Conservation (phyloP, 352 stramenopile genomes). For the Blastocystis sp. region DNA sequence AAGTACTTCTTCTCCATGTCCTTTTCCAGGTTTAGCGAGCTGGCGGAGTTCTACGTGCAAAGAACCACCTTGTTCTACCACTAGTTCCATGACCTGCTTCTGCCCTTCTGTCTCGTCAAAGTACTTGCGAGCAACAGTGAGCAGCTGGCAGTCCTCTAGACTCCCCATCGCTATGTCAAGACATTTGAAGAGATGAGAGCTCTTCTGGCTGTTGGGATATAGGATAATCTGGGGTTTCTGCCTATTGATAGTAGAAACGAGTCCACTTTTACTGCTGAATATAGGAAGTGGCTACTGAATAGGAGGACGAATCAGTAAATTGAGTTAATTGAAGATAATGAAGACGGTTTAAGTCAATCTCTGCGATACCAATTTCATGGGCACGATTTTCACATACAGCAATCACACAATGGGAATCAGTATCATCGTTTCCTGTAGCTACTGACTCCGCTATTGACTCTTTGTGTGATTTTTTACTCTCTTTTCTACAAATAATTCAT, state of each 20-base stretch:
- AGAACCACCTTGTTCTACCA: background rate
- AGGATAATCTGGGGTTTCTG: background rate
- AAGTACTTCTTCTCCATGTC: conserved; percentile 55
- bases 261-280: background rate
- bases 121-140: conserved; percentile 7
- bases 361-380: background rate
- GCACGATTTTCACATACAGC: conserved; percentile 5
- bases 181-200: background rate
- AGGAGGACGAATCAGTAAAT: background rate
- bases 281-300: background rate
- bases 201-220: background rate
- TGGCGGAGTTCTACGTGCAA: background rate
- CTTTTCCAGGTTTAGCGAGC: background rate
- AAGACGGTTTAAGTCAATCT: conserved; percentile 1
- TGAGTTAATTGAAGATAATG: background rate
- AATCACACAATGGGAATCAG: background rate
- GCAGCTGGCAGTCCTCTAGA: background rate
- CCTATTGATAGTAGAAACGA: background rate
- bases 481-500: background rate
- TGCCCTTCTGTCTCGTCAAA: conserved; percentile 32
- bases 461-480: background rate
- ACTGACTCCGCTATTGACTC: background rate
- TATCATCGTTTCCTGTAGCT: background rate
- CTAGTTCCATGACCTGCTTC: background rate
- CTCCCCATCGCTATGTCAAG: background rate